Percentiles rank a stretch among this genome's conserved stretches.
phyloP scores from a whole-genome alignment of 495 filamentous ascomycete genomes.

The Aspergillus diversus region DNA sequence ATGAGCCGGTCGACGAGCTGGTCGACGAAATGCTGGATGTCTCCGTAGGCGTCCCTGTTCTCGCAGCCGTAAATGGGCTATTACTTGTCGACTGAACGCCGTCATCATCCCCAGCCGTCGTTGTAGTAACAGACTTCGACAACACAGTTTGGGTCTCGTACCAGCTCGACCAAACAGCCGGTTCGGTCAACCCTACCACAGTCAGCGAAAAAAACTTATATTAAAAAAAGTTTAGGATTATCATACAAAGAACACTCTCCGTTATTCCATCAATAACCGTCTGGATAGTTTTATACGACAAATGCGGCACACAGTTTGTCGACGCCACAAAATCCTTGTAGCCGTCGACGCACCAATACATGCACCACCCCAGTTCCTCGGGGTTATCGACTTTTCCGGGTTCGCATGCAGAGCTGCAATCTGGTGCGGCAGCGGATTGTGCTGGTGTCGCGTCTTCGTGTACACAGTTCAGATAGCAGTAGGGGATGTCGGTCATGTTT shows the following conservation, averaged over 20 bases:
- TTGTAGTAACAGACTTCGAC: background rate
- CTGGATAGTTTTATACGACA: background rate
- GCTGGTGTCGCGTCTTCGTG: constrained; percentile 4
- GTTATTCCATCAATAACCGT: constrained; percentile 1
- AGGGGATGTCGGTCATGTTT: background rate
- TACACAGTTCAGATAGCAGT: constrained; percentile 2
- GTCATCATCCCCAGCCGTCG: too few relatives aligned
- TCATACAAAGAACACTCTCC: constrained; percentile 4
- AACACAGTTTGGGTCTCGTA: background rate
- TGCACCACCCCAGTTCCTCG: background rate
- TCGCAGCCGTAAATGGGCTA: too few relatives aligned
- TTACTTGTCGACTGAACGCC: too few relatives aligned
- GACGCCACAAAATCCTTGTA: background rate
- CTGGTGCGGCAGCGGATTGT: background rate
- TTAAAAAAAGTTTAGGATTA: background rate
- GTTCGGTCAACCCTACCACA: background rate
- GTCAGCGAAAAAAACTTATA: background rate
- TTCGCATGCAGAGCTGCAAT: constrained; percentile 1
- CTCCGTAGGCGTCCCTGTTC: too few relatives aligned
- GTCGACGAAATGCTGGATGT: too few relatives aligned
- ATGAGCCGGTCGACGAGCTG: too few relatives aligned
- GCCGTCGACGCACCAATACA: background rate
- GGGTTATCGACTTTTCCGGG: background rate
- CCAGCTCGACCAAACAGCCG: background rate
- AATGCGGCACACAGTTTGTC: background rate